These are phyloP conservation scores for Cymbidium sinense DNA, from an alignment of 106 monocot genomes.

Conservation along the genomic window DNA sequence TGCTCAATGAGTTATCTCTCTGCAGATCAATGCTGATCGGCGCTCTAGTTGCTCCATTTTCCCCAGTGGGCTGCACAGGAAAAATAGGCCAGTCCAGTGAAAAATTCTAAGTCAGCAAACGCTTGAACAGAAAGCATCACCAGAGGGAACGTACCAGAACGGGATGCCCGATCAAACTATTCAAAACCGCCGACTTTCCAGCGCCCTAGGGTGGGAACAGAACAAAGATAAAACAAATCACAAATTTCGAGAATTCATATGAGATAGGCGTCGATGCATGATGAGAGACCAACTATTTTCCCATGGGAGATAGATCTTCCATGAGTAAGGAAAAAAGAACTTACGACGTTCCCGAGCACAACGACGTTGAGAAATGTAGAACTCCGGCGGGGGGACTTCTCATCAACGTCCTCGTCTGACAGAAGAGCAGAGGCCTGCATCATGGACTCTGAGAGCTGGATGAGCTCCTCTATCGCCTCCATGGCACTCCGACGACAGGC, in stretches of 20 bases:
- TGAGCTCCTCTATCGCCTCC: slow-evolving; percentile 64
- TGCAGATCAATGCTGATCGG: slow-evolving; percentile 75
- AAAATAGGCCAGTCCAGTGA: not conserved
- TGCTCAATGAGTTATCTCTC: slow-evolving; percentile 62
- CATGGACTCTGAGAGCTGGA: slow-evolving; percentile 56
- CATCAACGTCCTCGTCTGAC: slow-evolving; percentile 56
- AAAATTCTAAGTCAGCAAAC: not conserved
- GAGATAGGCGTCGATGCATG: not conserved
- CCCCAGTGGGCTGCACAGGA: slow-evolving; percentile 77
- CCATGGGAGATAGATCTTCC: too few species aligned
- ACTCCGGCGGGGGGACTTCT: slow-evolving; percentile 15
- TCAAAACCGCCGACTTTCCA: slow-evolving; percentile 90
- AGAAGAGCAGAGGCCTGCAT: slow-evolving; percentile 64
- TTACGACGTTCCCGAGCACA: slow-evolving; percentile 61
- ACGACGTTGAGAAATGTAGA: slow-evolving; percentile 71
- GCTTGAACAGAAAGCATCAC: not conserved
- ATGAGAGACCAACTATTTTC: not conserved
- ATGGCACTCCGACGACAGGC: slow-evolving; percentile 9
- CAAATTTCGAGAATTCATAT: slow-evolving; percentile 6
- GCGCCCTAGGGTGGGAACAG: slow-evolving; percentile 50
- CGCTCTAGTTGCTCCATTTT: slow-evolving; percentile 90
- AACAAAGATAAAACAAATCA: not conserved
- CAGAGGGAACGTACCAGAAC: slow-evolving; percentile 51
- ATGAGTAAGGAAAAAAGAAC: not conserved
- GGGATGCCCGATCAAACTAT: slow-evolving; percentile 94